These are phyloP conservation scores for Trebouxiophyceae sp. DNA, from an alignment of 163 green algal genomes.

Conservation along the genomic window DNA sequence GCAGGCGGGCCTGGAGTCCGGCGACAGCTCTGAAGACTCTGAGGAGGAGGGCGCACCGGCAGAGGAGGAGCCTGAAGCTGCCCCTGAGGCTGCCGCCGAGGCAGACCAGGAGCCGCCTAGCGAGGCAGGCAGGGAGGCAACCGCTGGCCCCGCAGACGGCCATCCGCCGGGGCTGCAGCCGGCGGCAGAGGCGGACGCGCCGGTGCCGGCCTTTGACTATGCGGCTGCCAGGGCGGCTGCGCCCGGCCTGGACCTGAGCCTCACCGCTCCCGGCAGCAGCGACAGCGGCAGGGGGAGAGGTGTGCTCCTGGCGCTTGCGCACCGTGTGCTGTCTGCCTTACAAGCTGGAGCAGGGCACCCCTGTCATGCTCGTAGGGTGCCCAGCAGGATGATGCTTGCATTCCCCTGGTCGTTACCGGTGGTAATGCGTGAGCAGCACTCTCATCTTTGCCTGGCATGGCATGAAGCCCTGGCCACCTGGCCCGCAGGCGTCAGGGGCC, in stretches of 20 bases:
- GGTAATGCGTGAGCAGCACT: no score
- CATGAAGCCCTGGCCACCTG: no score
- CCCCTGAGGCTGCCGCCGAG: background rate
- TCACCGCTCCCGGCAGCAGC: background rate
- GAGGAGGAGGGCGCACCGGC: background rate
- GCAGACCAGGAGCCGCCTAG: background rate
- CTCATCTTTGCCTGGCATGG: no score
- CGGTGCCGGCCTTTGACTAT: conserved; percentile 10
- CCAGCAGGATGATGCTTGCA: no score
- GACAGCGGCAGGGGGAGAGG: background rate
- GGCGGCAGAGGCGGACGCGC: background rate
- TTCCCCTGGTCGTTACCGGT: no score
- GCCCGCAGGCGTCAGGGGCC: background rate
- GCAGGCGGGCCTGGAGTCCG: background rate
- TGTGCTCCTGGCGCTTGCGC: no score
- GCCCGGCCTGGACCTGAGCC: conserved; percentile 15
- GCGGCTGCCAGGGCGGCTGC: conserved; percentile 10
- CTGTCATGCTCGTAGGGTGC: no score
- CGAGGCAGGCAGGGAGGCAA: background rate
- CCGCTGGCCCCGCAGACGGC: background rate
- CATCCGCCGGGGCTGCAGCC: background rate
- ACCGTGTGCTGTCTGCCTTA: background rate
- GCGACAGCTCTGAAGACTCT: background rate
- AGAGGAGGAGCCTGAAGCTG: background rate
- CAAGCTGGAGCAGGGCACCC: no score